phyloP scores from a whole-genome alignment of 148 eudicot genomes.

The Camellia sinensis region DNA sequence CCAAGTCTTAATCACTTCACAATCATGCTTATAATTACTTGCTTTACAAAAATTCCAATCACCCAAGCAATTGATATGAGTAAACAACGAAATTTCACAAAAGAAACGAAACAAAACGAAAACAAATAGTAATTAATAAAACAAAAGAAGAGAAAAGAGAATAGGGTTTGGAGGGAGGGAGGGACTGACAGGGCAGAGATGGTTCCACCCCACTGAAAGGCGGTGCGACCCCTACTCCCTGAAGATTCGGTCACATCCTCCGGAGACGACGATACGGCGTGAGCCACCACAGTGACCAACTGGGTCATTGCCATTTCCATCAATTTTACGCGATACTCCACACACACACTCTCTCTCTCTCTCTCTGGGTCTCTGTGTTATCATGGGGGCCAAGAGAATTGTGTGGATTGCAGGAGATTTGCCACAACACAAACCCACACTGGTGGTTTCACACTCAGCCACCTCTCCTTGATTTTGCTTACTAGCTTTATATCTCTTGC shows the following conservation, averaged over 20 bases:
- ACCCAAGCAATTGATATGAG: background rate
- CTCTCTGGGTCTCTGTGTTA: background rate
- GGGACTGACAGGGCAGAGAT: slow-evolving; percentile 35
- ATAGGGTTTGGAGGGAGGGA: background rate
- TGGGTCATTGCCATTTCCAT: background rate
- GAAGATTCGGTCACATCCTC: background rate
- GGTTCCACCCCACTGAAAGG: slow-evolving; percentile 52
- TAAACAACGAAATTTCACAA: too few species aligned
- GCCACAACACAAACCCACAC: too few species aligned
- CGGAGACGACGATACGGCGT: background rate
- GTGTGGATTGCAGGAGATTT: background rate
- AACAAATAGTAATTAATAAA: background rate
- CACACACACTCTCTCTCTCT: too few species aligned
- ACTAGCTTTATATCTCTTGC: too few species aligned
- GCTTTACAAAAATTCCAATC: background rate
- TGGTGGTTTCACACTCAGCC: too few species aligned
- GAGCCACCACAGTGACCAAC: background rate
- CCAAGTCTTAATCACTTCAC: background rate
- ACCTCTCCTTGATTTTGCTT: too few species aligned
- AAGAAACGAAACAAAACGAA: background rate
- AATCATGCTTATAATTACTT: too few species aligned
- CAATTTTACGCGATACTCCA: too few species aligned
- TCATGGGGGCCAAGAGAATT: background rate
- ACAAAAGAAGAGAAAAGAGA: background rate
- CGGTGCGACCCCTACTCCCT: slow-evolving; percentile 24